A percentile compares a stretch with the other conserved stretches of the same genome.
Evolutionary conservation across 2,329 filamentous ascomycete genomes (phyloP).

Genomic region (Epichloe uncinata): DNA sequence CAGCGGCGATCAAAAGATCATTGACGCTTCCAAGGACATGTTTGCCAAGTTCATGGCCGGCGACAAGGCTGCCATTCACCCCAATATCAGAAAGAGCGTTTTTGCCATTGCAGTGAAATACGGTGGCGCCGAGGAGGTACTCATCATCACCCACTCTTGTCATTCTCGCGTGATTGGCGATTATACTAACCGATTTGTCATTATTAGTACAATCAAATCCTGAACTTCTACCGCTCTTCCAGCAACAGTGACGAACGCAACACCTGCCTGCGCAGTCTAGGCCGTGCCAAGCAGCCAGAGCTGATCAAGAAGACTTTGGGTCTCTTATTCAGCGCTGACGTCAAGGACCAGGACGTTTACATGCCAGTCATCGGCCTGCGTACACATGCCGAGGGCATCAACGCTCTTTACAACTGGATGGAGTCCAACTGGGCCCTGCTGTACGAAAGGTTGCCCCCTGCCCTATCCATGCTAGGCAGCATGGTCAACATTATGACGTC

Average conservation of each 20-base stretch:
- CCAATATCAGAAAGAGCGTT: slow-evolving; percentile 78
- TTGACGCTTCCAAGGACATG: slow-evolving; percentile 77
- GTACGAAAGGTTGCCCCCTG: slow-evolving; percentile 70
- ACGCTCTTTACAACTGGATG: slow-evolving; percentile 72
- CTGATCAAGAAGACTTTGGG: slow-evolving; percentile 71
- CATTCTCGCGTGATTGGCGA: background rate
- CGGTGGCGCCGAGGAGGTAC: slow-evolving; percentile 69
- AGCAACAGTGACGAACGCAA: slow-evolving; percentile 72
- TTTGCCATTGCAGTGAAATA: slow-evolving; percentile 75
- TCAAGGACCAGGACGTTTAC: slow-evolving; percentile 93
- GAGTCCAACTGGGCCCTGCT: slow-evolving; percentile 80
- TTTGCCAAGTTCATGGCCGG: slow-evolving; percentile 73
- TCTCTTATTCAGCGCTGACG: slow-evolving; percentile 62
- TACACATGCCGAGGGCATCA: slow-evolving; percentile 62
- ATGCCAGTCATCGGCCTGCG: slow-evolving; percentile 72
- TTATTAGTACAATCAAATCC: slow-evolving; percentile 55
- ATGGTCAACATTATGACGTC: slow-evolving; percentile 74
- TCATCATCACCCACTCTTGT: slow-evolving; percentile 6
- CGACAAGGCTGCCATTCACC: slow-evolving; percentile 71
- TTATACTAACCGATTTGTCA: background rate
- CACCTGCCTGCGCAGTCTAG: slow-evolving; percentile 72
- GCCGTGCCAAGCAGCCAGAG: slow-evolving; percentile 61
- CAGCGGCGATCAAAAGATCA: slow-evolving; percentile 64
- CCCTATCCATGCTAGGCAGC: slow-evolving; percentile 69
- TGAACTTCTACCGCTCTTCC: slow-evolving; percentile 63